Evolutionary conservation across 192 early-diverging fungal genomes (phyloP), one percentile per base, ranked within the genome.

Genomic region (Glomus cerebriforme): DNA sequence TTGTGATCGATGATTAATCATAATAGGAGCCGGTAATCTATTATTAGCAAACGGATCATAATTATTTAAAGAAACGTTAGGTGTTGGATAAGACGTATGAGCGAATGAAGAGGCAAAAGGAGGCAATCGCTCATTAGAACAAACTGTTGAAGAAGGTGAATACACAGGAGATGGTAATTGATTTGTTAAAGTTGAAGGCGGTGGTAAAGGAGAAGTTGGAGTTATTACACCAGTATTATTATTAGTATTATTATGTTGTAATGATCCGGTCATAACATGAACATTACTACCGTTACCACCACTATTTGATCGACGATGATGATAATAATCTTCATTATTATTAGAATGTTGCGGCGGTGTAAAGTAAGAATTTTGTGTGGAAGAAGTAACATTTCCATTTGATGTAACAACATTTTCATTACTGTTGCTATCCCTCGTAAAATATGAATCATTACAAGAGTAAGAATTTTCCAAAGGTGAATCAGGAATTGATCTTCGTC

Each of bases 381-480:
- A 26, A 69, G 17, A 19, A 29, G 26, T 7, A 43, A n/a, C 27
- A 7, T 31, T 10, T n/a, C 31, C 27, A 31, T 37, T 26, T 39
- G 31, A 39, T 37, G 19, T 17, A 27, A 66, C 19, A 31, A 17
- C 12, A 35, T 54, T 72, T 72, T 72, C 70, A 31, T 1, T 27
- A 49, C n/a, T 72, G 31, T 49, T 71, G 49, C 49, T 71, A 26
- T 7, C 29, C 27, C 26, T 45, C 31, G 47, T 26, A n/a, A 73
- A 73, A 58, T 73, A 73, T n/a, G n/a, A n/a, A 73, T 73, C 70
- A 7, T 35, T 26, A 69, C 32, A 35, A 69, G 24, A 1, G 39
- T 69, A 22, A 58, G 43, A 7, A 73, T 1, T 29, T 5, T 49
- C 70, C 9, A 58, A 12, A 54, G 70, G 70, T 19, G 70, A 73